Percentiles rank a stretch among this genome's conserved stretches.
These are phyloP conservation scores for Leccinum uliginosum DNA, from an alignment of 768 basidiomycete species.

Conservation along the genomic window DNA sequence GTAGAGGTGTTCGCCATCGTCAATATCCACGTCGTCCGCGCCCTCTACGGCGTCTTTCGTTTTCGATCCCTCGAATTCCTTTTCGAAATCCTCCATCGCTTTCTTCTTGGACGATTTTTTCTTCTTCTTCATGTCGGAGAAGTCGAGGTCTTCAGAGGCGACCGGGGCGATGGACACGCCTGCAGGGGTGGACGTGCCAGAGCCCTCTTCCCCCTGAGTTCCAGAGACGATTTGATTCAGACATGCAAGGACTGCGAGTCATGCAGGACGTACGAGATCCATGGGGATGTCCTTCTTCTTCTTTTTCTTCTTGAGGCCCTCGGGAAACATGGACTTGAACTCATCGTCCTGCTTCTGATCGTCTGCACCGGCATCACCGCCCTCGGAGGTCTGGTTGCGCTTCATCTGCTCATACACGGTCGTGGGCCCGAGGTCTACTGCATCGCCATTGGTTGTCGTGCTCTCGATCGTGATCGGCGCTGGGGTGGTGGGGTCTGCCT, in stretches of 20 bases:
- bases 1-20: constrained; percentile 60
- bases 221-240: constrained; percentile 1
- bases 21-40: constrained; percentile 50
- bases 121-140: constrained; percentile 96
- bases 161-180: constrained; percentile 34
- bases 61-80: constrained; percentile 75
- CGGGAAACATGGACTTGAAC: constrained; percentile 74
- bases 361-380: constrained; percentile 30
- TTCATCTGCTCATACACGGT: constrained; percentile 78
- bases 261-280: constrained; percentile 54
- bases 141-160: constrained; percentile 78
- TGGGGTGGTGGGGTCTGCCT: constrained; percentile 77
- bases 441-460: constrained; percentile 64
- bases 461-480: constrained; percentile 70
- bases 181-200: constrained; percentile 61
- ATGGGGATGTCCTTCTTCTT: constrained; percentile 90
- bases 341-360: constrained; percentile 67
- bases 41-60: constrained; percentile 60
- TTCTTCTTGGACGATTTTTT: constrained; percentile 91
- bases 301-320: constrained; percentile 88
- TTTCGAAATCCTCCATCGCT: constrained; percentile 91
- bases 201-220: constrained; percentile 54
- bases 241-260: neutral
- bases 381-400: constrained; percentile 35
- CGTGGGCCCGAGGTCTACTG: constrained; percentile 70